These are phyloP conservation scores for Ophiocordyceps polyrhachis-furcata DNA, from an alignment of 2,329 filamentous ascomycete genomes.

Conservation along the genomic window DNA sequence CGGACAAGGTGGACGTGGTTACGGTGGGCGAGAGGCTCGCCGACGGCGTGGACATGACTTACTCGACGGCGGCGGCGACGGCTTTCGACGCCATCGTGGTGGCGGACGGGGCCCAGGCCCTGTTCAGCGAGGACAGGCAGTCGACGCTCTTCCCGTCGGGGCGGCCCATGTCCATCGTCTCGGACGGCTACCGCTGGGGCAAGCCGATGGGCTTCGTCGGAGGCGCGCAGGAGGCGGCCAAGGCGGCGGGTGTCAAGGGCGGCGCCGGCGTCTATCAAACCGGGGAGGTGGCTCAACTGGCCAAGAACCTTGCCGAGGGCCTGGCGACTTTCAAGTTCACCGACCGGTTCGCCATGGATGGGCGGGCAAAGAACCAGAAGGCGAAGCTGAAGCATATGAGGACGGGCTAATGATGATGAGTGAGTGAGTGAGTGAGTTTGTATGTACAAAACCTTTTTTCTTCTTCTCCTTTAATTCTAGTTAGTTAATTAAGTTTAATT, in stretches of 20 bases:
- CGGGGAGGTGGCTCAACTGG: constrained; percentile 18
- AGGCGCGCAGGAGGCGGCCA: constrained; percentile 16
- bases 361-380: constrained; percentile 1
- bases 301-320: constrained; percentile 32
- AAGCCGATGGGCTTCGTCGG: constrained; percentile 50
- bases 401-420: background rate
- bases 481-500: no score
- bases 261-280: constrained; percentile 23
- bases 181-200: constrained; percentile 46
- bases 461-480: no score
- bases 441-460: no score
- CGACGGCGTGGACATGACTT: constrained; percentile 40
- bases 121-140: constrained; percentile 25
- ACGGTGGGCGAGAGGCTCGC: constrained; percentile 42
- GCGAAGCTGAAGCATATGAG: background rate
- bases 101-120: constrained; percentile 28
- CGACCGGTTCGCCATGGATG: constrained; percentile 41
- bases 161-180: constrained; percentile 43
- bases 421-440: no score
- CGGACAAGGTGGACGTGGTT: constrained; percentile 33
- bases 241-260: constrained; percentile 22
- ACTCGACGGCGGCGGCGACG: constrained; percentile 43
- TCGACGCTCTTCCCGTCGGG: constrained; percentile 44
- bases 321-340: constrained; percentile 47
- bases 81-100: constrained; percentile 46